Evolutionary conservation across 2,329 filamentous ascomycete species (phyloP), one percentile per base, ranked within the genome.

Genomic region (Didymella sp.): DNA sequence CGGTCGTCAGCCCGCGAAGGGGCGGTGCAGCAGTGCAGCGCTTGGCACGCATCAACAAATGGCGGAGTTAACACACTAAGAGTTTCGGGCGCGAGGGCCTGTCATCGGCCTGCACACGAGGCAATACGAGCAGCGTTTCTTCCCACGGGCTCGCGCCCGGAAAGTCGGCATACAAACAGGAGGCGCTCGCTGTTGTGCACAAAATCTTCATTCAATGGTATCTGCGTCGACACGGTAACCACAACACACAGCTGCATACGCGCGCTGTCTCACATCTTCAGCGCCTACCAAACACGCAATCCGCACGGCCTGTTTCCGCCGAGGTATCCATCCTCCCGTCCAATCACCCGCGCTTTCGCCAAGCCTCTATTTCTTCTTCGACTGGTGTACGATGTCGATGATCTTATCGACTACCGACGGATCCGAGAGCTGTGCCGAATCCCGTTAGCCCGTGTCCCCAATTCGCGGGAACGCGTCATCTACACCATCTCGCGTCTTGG

Each of bases 341-440:
- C 54, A 57, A 57, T 52, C 49, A 40, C 25, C 3, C 27, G 7
- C 54, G n/a, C 37, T 24, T 12, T 2, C 37, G 54, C 54, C 54
- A 52, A 57, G 54, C 48, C 54, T 45, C 63, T 74, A 79, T 70
- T 78, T 78, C 70, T 77, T 79, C 68, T 78, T 80, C 59, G 80
- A 76, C 64, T 85, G 82, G 69, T 94, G 89, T 50, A 97, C 94
- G 43, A 84, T 86, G 61, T 85, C 79, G 75, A 98, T 96, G 73
- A 99, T 97, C 81, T 89, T 94, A 44, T 89, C 87, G 24, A 99
- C 94, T 22, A 98, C 89, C 58, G 82, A 86, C 43, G 95, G 95
- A 76, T 99, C 93, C 58, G 92, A 95, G 49, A 98, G 85, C 89
- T 96, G 66, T 28, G 38, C 58, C 55, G 48, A 51, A 49, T 41